Base-by-base conservation (phyloP, 805 yeast species). In the Starmerella davenportii region DNA sequence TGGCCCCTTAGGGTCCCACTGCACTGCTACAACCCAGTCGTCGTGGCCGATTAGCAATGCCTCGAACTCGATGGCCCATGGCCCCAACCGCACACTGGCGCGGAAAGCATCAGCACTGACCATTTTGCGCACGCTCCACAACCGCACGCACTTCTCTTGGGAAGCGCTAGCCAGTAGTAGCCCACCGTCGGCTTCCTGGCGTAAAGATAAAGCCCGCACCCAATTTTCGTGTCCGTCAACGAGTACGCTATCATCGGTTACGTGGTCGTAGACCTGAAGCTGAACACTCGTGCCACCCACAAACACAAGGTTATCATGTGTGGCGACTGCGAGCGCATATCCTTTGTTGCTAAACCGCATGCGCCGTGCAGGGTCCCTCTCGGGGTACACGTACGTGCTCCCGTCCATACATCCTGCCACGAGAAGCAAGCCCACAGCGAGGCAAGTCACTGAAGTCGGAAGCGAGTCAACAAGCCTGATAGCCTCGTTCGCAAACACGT, bases 1-100 rank as follows among this genome's bases (percentile, higher is more conserved):
- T 25, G 72, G 51, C 38, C 69, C 65, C 2, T n/a, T 18, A 3
- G 80, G 76, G 52, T 77, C 80, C 96, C 98, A 90, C 39, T 67
- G 63, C 35, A 90, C 62, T 8, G 81, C 73, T 2, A 87, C 72
- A 20, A 92, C 76, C 98, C 98, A 90, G 56, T 90, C 99, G 55
- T 90, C 99, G 58, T 90, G 98, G 5, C 98, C 99, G 78, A 90
- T 76, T 20, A 90, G 72, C 43, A 90, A 69, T 0, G 98, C 95
- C 52, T 92, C 99, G 52, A 85, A 82, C 46, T 72, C 72, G 37
- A 84, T 66, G 47, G 51, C 2, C 47, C 52, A 29, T 68, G 51
- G 11, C 52, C 37, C 48, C 45, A 82, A 73, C n/a, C n/a, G n/a
- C n/a, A n/a, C n/a, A n/a, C n/a, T n/a, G n/a, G n/a, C n/a, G n/a